Evolutionary conservation across 805 yeast species (phyloP).

Genomic region (Kodamaea fukazawae): DNA sequence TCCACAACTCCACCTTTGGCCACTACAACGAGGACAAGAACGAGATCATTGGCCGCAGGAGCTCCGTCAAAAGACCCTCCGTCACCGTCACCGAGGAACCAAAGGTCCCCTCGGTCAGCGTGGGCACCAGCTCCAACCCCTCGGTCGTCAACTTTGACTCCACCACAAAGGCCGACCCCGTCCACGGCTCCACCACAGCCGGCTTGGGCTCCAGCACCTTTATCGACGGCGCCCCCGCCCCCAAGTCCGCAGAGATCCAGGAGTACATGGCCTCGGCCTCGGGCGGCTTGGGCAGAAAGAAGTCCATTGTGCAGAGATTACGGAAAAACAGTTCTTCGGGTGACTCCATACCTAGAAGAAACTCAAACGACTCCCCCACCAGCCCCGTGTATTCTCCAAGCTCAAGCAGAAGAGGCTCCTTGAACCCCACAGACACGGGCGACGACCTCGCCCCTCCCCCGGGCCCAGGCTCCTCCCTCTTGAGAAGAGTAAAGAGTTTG

Average conservation of each 20-base stretch:
- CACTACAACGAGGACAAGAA: conserved; percentile 48
- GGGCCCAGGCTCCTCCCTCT: conserved; percentile 42
- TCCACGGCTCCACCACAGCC: conserved; percentile 82
- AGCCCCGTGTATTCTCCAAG: conserved; percentile 11
- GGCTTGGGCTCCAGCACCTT: conserved; percentile 93
- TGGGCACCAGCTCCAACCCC: conserved; percentile 25
- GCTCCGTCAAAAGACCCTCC: conserved; percentile 11
- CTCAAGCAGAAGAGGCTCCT: conserved; percentile 15
- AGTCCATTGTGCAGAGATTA: conserved; percentile 73
- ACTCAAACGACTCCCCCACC: conserved; percentile 23
- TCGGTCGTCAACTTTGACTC: conserved; percentile 69
- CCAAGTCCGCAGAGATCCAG: conserved; percentile 33
- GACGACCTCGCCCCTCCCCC: conserved; percentile 13
- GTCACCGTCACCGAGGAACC: conserved; percentile 12
- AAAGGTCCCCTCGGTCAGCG: conserved; percentile 18
- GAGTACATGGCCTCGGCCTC: conserved; percentile 24
- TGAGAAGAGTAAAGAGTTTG: conserved; percentile 85
- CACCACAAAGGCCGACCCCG: conserved; percentile 59
- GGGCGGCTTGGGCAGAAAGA: conserved; percentile 69
- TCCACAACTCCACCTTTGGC: conserved; percentile 78
- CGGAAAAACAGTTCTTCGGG: conserved; percentile 39
- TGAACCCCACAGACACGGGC: conserved; percentile 9
- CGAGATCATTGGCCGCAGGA: conserved; percentile 33
- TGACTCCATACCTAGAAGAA: conserved; percentile 25
- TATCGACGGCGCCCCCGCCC: conserved; percentile 94